A percentile compares a stretch with the other conserved stretches of the same genome.
phyloP scores from a whole-genome alignment of 2,329 filamentous ascomycete genomes.

The Alternaria tenuissima region DNA sequence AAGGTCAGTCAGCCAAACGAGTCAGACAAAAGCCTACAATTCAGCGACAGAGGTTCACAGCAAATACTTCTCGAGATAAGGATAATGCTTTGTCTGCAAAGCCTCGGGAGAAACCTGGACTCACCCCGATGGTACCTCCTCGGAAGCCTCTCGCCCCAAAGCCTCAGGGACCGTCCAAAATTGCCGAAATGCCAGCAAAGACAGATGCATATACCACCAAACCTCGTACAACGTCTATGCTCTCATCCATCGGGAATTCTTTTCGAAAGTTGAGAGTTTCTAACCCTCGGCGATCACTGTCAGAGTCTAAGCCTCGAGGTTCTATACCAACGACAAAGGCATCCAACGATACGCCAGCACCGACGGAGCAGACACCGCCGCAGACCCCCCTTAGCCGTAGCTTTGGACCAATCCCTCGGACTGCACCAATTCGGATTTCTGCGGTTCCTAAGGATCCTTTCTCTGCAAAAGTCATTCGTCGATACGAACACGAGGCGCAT shows the following conservation, averaged over 20 bases:
- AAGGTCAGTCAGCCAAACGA: no score
- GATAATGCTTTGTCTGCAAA: neutral
- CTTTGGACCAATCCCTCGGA: neutral
- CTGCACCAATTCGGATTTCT: neutral
- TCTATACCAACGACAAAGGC: neutral
- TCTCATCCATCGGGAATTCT: neutral
- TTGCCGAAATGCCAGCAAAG: neutral
- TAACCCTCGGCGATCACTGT: neutral
- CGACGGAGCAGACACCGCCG: neutral
- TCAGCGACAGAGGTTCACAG: neutral
- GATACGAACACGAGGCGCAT: neutral
- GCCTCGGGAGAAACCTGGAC: neutral
- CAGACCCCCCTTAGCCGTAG: neutral
- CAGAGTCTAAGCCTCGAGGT: neutral
- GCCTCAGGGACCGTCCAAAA: neutral
- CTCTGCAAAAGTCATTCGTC: neutral
- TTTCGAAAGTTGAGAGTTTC: neutral
- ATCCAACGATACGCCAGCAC: neutral
- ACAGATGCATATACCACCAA: neutral
- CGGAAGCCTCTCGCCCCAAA: neutral
- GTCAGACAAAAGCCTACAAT: neutral
- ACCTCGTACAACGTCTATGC: neutral
- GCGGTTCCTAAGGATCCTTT: neutral
- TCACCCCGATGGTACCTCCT: neutral
- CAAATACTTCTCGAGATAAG: neutral